Percentiles rank a stretch among this genome's conserved stretches.
These are phyloP conservation scores for Ogataea dorogensis DNA, from an alignment of 805 yeast genomes.

Conservation along the genomic window DNA sequence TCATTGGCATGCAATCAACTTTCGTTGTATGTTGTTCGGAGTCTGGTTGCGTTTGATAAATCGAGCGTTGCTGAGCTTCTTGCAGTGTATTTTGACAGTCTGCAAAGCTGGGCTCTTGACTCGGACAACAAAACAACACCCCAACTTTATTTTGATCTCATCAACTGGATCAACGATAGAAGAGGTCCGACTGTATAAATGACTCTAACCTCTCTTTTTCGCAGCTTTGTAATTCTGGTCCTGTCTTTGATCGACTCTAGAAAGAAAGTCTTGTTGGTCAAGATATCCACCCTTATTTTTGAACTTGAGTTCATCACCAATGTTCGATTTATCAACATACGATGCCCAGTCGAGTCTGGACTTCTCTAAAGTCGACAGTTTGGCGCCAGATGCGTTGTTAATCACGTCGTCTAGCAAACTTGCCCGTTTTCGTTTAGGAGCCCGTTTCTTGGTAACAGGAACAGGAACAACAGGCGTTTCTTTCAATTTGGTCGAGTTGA, in stretches of 20 bases:
- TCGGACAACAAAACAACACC: conserved; percentile 48
- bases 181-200: conserved; percentile 32
- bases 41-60: conserved; percentile 42
- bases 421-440: conserved; percentile 63
- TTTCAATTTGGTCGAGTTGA: conserved; percentile 45
- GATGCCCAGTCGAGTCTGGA: conserved; percentile 93
- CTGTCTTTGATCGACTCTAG: conserved; percentile 62
- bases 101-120: conserved; percentile 60
- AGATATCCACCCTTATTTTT: conserved; percentile 89
- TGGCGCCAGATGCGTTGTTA: conserved; percentile 64
- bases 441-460: conserved; percentile 15
- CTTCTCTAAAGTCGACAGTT: conserved; percentile 88
- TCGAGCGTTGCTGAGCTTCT: conserved; percentile 43
- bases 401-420: conserved; percentile 76
- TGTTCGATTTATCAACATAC: conserved; percentile 83
- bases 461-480: conserved; percentile 4
- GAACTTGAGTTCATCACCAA: conserved; percentile 74
- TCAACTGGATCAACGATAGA: conserved; percentile 69
- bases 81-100: conserved; percentile 52
- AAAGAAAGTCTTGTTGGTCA: conserved; percentile 86
- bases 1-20: conserved; percentile 61
- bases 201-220: conserved; percentile 12
- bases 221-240: conserved; percentile 50
- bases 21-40: conserved; percentile 63
- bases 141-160: conserved; percentile 67